Evolutionary conservation across 108 stramenopile genomes (phyloP).

Genomic region (Mayamaea pseudoterrestris): DNA sequence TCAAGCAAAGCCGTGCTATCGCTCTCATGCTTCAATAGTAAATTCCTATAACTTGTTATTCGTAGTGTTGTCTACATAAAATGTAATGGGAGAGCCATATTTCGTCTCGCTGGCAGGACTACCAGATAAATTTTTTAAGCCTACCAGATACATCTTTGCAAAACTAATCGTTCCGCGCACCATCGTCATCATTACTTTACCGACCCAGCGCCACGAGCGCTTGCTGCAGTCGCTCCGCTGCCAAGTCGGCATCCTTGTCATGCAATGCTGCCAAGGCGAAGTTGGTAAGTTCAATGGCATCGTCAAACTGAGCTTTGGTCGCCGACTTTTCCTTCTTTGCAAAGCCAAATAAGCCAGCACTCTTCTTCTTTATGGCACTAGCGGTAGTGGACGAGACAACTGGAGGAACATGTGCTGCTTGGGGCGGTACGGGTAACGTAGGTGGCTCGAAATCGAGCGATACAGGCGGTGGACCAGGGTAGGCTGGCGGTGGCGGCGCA

Average conservation of each 20-base stretch:
- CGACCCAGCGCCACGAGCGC: slow-evolving; percentile 37
- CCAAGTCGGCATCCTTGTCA: slow-evolving; percentile 60
- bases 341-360: slow-evolving; percentile 19
- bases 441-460: slow-evolving; percentile 11
- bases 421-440: slow-evolving; percentile 12
- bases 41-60: too few relatives aligned
- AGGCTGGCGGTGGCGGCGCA: neutral
- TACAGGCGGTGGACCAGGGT: slow-evolving; percentile 5
- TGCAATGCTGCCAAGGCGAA: slow-evolving; percentile 76
- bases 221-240: slow-evolving; percentile 61
- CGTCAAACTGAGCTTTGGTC: slow-evolving; percentile 51
- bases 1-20: too few relatives aligned
- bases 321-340: slow-evolving; percentile 13
- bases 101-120: too few relatives aligned
- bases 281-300: slow-evolving; percentile 69
- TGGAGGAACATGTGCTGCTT: slow-evolving; percentile 4
- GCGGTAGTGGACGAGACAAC: slow-evolving; percentile 3
- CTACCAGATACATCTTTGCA: neutral
- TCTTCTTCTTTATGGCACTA: slow-evolving; percentile 15
- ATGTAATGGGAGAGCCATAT: too few relatives aligned
- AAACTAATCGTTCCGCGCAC: neutral
- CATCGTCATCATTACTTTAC: slow-evolving; percentile 5
- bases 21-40: too few relatives aligned
- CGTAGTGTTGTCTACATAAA: too few relatives aligned
- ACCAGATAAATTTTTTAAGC: too few relatives aligned